Evolutionary conservation across 108 stramenopile species (phyloP).

Genomic region (Cyclotella baltica): DNA sequence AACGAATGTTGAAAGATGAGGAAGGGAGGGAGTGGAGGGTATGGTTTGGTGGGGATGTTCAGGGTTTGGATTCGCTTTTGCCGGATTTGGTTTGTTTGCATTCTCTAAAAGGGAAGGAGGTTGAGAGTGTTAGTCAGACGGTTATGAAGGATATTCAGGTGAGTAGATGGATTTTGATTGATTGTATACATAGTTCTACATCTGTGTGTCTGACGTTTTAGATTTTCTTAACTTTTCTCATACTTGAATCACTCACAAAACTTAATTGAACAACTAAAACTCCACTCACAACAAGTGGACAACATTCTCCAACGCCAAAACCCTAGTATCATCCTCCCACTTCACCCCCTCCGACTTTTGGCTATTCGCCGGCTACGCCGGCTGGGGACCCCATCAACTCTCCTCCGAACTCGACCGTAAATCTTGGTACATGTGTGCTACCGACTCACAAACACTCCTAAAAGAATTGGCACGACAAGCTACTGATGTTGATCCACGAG

Average conservation of each 20-base stretch:
- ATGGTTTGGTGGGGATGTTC: slow-evolving; percentile 72
- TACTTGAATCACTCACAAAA: too few relatives aligned
- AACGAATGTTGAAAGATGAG: slow-evolving; percentile 46
- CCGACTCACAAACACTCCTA: slow-evolving; percentile 72
- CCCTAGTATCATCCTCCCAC: slow-evolving; percentile 55
- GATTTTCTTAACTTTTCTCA: too few relatives aligned
- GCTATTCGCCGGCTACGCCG: slow-evolving; percentile 74
- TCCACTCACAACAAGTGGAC: slow-evolving; percentile 61
- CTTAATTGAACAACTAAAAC: not conserved
- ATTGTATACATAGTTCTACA: not conserved
- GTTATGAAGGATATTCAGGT: slow-evolving; percentile 87
- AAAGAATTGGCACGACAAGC: slow-evolving; percentile 68
- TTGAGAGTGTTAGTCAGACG: slow-evolving; percentile 57
- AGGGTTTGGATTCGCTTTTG: slow-evolving; percentile 61
- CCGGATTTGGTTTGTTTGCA: slow-evolving; percentile 87
- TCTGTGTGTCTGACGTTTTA: too few relatives aligned
- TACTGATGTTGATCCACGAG: slow-evolving; percentile 55
- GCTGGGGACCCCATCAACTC: slow-evolving; percentile 66
- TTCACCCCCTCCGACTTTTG: slow-evolving; percentile 66
- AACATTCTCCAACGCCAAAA: slow-evolving; percentile 82
- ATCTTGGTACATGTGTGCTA: slow-evolving; percentile 89
- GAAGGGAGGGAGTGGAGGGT: slow-evolving; percentile 51
- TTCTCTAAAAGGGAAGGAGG: slow-evolving; percentile 64
- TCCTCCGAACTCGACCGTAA: slow-evolving; percentile 77
- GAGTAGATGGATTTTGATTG: not conserved